Evolutionary conservation across 1,139 yeast genomes (phyloP).

Genomic region (Candida labiduridarum): DNA sequence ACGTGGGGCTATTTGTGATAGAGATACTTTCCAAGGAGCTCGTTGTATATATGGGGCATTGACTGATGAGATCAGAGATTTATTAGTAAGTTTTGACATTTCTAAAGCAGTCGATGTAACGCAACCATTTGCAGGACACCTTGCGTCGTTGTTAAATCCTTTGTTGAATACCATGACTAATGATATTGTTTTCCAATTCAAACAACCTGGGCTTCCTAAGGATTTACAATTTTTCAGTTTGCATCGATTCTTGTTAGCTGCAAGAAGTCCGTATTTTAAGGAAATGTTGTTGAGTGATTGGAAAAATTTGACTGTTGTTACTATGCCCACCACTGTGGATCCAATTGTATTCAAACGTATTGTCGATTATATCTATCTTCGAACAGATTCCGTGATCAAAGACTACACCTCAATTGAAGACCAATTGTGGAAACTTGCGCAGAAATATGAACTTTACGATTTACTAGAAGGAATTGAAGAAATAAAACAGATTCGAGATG

Average conservation of each 20-base stretch:
- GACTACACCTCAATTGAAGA: conserved; percentile 23
- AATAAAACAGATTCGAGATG: conserved; percentile 16
- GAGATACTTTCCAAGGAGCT: conserved; percentile 81
- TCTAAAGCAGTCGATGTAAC: conserved; percentile 66
- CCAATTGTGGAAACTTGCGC: conserved; percentile 35
- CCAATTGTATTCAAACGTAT: conserved; percentile 37
- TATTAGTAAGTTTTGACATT: conserved; percentile 62
- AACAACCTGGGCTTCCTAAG: conserved; percentile 16
- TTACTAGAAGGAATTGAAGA: conserved; percentile 34
- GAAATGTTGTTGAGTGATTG: conserved; percentile 28
- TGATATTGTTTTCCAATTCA: conserved; percentile 41
- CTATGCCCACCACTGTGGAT: conserved; percentile 24
- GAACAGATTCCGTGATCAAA: conserved; percentile 29
- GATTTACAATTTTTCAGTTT: conserved; percentile 23
- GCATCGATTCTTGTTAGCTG: conserved; percentile 44
- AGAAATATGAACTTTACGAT: conserved; percentile 35
- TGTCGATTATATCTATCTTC: conserved; percentile 55
- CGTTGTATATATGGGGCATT: conserved; percentile 80
- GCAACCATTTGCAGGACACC: conserved; percentile 78
- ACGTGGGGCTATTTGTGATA: conserved; percentile 75
- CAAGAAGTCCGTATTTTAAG: conserved; percentile 36
- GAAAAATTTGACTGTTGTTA: conserved; percentile 23
- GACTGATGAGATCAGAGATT: conserved; percentile 61
- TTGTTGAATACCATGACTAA: conserved; percentile 27
- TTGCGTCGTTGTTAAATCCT: conserved; percentile 51